Conservation (phyloP, 2,329 filamentous ascomycete species). For the Zopfia rhizophila region DNA sequence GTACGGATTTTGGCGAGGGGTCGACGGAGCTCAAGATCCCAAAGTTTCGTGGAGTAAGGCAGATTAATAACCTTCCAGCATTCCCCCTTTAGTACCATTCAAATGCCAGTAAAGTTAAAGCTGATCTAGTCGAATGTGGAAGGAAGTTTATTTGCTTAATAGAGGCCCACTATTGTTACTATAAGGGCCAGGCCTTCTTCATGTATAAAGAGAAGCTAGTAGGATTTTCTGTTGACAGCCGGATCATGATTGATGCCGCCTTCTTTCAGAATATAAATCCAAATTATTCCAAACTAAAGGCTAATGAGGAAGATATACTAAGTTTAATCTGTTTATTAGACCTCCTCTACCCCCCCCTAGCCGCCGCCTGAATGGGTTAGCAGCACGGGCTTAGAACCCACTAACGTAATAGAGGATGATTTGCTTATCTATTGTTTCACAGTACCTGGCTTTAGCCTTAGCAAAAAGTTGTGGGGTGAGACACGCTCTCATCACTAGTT, state of each 20-base stretch:
- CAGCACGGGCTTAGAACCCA: slow-evolving; percentile 18
- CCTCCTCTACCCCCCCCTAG: slow-evolving; percentile 3
- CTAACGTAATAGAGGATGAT: slow-evolving; percentile 25
- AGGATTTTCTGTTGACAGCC: slow-evolving; percentile 27
- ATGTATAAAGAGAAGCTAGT: slow-evolving; percentile 34
- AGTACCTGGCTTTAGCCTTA: slow-evolving; percentile 29
- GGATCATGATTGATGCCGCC: slow-evolving; percentile 40
- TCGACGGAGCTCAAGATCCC: slow-evolving; percentile 11
- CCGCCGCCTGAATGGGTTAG: slow-evolving; percentile 15
- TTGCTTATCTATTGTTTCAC: slow-evolving; percentile 32
- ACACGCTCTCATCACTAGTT: slow-evolving; percentile 10
- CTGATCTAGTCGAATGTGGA: slow-evolving; percentile 11
- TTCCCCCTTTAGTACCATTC: slow-evolving; percentile 13
- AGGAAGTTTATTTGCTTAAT: slow-evolving; percentile 20
- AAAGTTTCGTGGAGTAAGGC: slow-evolving; percentile 13
- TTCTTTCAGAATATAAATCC: slow-evolving; percentile 38
- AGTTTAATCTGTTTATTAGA: slow-evolving; percentile 12
- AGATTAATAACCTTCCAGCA: slow-evolving; percentile 11
- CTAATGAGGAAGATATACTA: slow-evolving; percentile 11
- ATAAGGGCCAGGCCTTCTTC: slow-evolving; percentile 45
- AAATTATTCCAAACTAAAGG: slow-evolving; percentile 31
- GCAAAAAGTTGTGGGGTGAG: slow-evolving; percentile 31
- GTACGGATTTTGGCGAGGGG: slow-evolving; percentile 13
- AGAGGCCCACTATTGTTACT: slow-evolving; percentile 38
- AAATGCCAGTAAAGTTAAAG: slow-evolving; percentile 14